Conservation (phyloP, 306 rosid species). For the Ormosia emarginata region DNA sequence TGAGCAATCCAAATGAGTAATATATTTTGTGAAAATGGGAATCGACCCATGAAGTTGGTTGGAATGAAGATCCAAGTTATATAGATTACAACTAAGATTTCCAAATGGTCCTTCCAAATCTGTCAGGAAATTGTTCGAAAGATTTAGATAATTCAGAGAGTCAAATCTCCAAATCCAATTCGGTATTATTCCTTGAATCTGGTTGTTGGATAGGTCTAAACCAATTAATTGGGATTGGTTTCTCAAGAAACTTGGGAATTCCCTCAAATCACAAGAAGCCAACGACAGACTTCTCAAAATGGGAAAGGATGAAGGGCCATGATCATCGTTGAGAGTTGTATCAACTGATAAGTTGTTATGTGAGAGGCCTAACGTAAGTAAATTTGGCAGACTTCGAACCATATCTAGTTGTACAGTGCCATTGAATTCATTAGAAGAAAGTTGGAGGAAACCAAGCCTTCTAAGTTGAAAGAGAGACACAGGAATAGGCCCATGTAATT, state of each 20-base stretch:
- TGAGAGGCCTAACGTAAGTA: conserved; percentile 41
- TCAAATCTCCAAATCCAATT: too few relatives aligned
- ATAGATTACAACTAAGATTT: not conserved
- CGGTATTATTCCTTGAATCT: conserved; percentile 25
- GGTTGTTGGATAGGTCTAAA: conserved; percentile 44
- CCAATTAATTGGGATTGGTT: not conserved
- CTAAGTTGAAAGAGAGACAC: not conserved
- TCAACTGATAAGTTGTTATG: conserved; percentile 25
- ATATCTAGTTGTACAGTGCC: not conserved
- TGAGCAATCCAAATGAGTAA: conserved; percentile 22
- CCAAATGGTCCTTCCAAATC: too few relatives aligned
- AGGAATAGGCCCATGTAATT: conserved; percentile 37
- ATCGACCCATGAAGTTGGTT: conserved; percentile 28
- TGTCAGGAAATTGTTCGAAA: too few relatives aligned
- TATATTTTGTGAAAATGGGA: not conserved
- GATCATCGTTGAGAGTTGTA: accelerated
- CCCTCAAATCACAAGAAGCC: conserved; percentile 23
- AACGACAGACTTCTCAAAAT: not conserved
- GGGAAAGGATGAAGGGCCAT: not conserved
- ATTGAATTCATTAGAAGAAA: conserved; percentile 39
- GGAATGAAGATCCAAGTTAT: conserved; percentile 20
- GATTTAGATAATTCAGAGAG: too few relatives aligned
- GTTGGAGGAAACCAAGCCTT: not conserved
- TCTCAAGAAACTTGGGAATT: conserved; percentile 31
- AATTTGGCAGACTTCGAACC: not conserved